A percentile compares a stretch with the other conserved stretches of the same genome.
Conservation (phyloP, 495 filamentous ascomycete genomes). For the Penicillium bovifimosum region DNA sequence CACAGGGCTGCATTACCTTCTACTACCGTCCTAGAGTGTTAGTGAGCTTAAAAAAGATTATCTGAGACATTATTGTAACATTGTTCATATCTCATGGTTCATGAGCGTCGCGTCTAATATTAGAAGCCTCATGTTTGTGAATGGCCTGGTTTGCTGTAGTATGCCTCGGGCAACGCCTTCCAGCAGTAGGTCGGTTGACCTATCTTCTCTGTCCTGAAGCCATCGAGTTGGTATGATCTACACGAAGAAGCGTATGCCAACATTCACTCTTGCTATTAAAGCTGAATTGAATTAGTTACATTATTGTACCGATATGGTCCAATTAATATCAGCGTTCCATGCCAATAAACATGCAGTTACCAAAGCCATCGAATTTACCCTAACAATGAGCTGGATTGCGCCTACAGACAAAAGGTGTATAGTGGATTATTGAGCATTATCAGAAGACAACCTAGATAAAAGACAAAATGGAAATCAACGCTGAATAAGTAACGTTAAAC, state of each 20-base stretch:
- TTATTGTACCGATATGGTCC: neutral
- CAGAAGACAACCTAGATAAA: no score
- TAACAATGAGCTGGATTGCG: neutral
- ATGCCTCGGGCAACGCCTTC: neutral
- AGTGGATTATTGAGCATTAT: neutral
- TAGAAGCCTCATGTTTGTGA: neutral
- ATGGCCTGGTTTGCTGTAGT: neutral
- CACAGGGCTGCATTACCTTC: no score
- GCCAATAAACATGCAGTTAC: no score
- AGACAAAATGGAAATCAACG: no score
- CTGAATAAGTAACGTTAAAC: no score
- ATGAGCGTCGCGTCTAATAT: neutral
- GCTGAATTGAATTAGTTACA: neutral
- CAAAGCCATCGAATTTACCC: neutral
- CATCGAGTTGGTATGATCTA: no score
- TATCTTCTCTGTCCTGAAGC: neutral
- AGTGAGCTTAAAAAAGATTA: neutral
- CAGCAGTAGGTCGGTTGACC: neutral
- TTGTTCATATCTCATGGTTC: neutral
- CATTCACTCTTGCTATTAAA: no score
- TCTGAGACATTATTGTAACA: neutral
- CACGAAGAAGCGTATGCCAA: no score
- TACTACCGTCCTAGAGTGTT: no score
- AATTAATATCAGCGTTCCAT: no score
- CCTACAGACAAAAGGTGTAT: neutral